phyloP scores from a whole-genome alignment of 192 early-diverging fungal species.

The Linnemannia hyalina region DNA sequence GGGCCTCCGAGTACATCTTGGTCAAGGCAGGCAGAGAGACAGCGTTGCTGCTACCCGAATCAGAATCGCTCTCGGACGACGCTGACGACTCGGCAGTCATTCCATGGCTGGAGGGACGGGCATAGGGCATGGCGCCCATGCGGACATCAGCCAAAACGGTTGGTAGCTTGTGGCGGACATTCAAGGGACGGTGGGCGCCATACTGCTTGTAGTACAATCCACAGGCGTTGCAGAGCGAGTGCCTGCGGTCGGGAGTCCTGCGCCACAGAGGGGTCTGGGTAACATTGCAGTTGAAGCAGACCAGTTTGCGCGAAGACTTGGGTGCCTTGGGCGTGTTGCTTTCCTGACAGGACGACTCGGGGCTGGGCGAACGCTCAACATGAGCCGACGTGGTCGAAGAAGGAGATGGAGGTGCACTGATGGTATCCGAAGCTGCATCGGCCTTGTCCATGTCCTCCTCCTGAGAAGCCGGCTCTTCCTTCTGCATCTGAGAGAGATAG shows the following conservation, averaged over 20 bases:
- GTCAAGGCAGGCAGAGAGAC: slow-evolving; percentile 42
- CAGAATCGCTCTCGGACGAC: slow-evolving; percentile 42
- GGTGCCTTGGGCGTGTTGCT: not conserved
- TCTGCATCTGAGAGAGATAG: slow-evolving; percentile 38
- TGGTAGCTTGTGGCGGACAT: slow-evolving; percentile 65
- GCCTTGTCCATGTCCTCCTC: slow-evolving; percentile 16
- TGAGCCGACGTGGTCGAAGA: slow-evolving; percentile 29
- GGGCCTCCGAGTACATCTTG: slow-evolving; percentile 49
- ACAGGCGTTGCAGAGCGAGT: slow-evolving; percentile 89
- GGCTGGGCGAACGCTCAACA: slow-evolving; percentile 37
- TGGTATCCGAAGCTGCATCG: slow-evolving; percentile 15
- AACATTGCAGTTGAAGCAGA: slow-evolving; percentile 83
- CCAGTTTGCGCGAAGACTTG: slow-evolving; percentile 62
- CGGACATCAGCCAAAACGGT: slow-evolving; percentile 36
- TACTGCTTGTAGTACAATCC: slow-evolving; percentile 76
- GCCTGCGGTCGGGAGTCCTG: slow-evolving; percentile 77
- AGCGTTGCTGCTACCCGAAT: slow-evolving; percentile 12
- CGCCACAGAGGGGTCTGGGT: slow-evolving; percentile 86
- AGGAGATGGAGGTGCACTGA: slow-evolving; percentile 24
- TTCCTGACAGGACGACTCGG: slow-evolving; percentile 7
- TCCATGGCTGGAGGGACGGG: slow-evolving; percentile 21
- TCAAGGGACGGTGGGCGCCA: slow-evolving; percentile 67
- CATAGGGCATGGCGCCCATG: slow-evolving; percentile 33
- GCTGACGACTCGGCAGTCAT: slow-evolving; percentile 29
- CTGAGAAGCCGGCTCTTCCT: slow-evolving; percentile 17